Evolutionary conservation across 768 basidiomycete genomes (phyloP), one percentile per base, ranked within the genome.

Genomic region (Podaxis mareebaensis): DNA sequence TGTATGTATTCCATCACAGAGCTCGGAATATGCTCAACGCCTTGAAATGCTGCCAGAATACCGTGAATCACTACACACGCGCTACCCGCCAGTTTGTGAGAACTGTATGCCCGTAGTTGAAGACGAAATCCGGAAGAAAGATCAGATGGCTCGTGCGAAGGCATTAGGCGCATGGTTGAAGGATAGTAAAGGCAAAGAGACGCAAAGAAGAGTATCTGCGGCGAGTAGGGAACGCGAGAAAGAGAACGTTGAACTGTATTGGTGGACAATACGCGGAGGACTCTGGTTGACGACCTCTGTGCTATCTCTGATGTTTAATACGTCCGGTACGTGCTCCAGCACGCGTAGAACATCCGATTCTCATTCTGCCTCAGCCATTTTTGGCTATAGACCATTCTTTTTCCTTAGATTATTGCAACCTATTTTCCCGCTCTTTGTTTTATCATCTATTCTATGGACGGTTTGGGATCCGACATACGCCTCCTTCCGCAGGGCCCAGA

Each of bases 41-140:
- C 78, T 90, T 30, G 84, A 83, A 48, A 81, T 80, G 65, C 83
- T 93, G 5, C 85, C 88, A 0, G 83, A 83, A 46, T 96, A 97
- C 74, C 83, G 85, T 44, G 81, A 84, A 66, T 91, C 89, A 1
- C 78, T 98, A 20, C 85, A 95, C 67, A 65, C 76, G 12, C 91
- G 95, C 8, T 97, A 97, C 71, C 95, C 96, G 8, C 93, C 91
- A 2, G 89, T 96, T 36, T 98, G 95, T 73, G 77, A 80, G 0
- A 74, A 78, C 3, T 98, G 95, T 69, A 79, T 84, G 26, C 90
- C 92, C 0, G 82, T 82, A 0, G 93, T 96, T 0, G 91, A 96
- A 69, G 91, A 91, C 38, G 89, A 91, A 68, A 88, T 98, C 53
- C 78, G 80, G 53, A 83, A 81, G 67, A 90, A 90, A 67, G 89